phyloP scores from a whole-genome alignment of 305 asterid genomes.

The Petunia hybrid region DNA sequence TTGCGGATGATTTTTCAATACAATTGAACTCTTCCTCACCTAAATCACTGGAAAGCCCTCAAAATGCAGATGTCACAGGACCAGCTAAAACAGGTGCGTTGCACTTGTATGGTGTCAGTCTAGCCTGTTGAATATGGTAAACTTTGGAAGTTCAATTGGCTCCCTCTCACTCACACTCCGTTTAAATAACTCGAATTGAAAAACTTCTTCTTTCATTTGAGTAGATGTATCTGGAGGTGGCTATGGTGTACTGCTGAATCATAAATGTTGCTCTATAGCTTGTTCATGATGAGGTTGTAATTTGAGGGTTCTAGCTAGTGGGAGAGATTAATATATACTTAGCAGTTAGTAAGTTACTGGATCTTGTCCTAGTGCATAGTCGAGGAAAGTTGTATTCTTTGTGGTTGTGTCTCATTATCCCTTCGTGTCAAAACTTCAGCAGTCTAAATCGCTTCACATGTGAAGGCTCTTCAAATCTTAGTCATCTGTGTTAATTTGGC shows the following conservation, averaged over 20 bases:
- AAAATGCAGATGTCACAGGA: constrained; percentile 56
- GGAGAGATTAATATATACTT: constrained; percentile 25
- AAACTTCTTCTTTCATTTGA: constrained; percentile 2
- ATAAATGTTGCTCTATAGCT: constrained; percentile 2
- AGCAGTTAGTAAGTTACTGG: background rate
- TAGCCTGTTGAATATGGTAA: constrained; percentile 16
- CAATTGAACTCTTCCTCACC: constrained; percentile 53
- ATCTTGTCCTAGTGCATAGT: background rate
- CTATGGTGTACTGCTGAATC: background rate
- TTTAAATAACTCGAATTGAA: background rate
- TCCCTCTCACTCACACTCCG: background rate
- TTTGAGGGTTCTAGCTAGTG: constrained; percentile 10
- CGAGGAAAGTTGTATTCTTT: background rate
- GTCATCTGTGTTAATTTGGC: background rate
- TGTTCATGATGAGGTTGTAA: background rate
- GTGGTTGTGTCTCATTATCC: background rate
- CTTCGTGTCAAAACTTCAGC: constrained; percentile 23
- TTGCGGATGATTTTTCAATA: constrained; percentile 68
- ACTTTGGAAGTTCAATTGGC: background rate
- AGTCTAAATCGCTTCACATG: background rate
- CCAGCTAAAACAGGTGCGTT: constrained; percentile 67
- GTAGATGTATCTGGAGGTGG: background rate
- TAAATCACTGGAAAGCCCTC: constrained; percentile 60
- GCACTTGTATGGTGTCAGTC: background rate
- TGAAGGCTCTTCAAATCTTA: constrained; percentile 16